These are phyloP conservation scores for Tetracladium setigerum DNA, from an alignment of 495 filamentous ascomycete genomes.

Conservation along the genomic window DNA sequence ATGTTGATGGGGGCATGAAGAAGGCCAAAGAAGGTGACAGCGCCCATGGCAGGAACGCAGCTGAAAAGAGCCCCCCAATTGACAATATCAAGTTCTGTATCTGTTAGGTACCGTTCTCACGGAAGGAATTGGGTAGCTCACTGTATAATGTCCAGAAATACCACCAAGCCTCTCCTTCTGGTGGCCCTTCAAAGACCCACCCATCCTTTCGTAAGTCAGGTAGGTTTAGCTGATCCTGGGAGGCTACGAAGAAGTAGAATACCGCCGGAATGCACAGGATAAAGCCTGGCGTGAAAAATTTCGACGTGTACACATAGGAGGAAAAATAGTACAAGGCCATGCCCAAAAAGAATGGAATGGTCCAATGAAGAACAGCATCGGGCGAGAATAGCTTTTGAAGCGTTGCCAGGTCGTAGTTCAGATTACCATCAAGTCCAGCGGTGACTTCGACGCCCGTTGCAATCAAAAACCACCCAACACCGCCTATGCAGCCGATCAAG, in stretches of 20 bases:
- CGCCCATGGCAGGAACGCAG: slow-evolving; percentile 91
- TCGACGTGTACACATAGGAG: slow-evolving; percentile 67
- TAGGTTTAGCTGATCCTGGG: slow-evolving; percentile 55
- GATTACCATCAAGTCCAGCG: slow-evolving; percentile 75
- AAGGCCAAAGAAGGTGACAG: slow-evolving; percentile 93
- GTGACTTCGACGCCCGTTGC: slow-evolving; percentile 90
- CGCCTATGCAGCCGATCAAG: slow-evolving; percentile 93
- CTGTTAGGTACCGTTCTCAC: slow-evolving; percentile 8
- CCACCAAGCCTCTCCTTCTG: slow-evolving; percentile 84
- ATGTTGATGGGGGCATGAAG: slow-evolving; percentile 98
- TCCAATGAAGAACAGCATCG: slow-evolving; percentile 77
- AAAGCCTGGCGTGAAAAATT: slow-evolving; percentile 78
- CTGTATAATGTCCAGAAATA: slow-evolving; percentile 94
- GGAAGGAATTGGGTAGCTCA: slow-evolving; percentile 30
- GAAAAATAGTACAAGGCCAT: slow-evolving; percentile 64
- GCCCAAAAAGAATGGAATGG: slow-evolving; percentile 69
- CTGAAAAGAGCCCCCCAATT: slow-evolving; percentile 74
- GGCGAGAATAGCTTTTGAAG: slow-evolving; percentile 59
- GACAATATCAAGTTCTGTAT: slow-evolving; percentile 59
- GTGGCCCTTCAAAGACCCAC: slow-evolving; percentile 86
- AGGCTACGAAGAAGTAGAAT: slow-evolving; percentile 75
- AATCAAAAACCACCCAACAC: slow-evolving; percentile 93
- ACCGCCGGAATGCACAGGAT: slow-evolving; percentile 71
- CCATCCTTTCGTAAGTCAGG: slow-evolving; percentile 56
- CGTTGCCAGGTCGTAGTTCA: slow-evolving; percentile 72